Base-by-base conservation (phyloP, 2,329 filamentous ascomycete species). In the Aspergillus pseudoterreus region DNA sequence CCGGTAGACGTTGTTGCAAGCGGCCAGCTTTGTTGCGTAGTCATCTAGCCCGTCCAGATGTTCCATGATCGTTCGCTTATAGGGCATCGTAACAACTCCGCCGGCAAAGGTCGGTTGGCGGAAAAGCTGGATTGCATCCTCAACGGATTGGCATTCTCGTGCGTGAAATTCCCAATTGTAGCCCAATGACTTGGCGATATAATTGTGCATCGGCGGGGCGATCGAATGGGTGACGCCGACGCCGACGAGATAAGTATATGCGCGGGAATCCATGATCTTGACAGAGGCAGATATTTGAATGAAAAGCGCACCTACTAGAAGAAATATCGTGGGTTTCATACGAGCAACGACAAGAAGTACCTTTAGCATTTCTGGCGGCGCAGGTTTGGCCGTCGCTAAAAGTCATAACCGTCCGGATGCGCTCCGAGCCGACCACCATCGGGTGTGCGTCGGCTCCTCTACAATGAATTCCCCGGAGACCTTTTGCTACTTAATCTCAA, bases 61-160 rank as follows among this genome's bases (percentile, higher is more conserved):
- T 5, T 8, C 75, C 63, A 32, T 65, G 63, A 10, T 64, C 47
- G 41, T 58, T 48, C 63, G 68, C 54, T 73, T 76, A 65, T 70
- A 75, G 0, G 74, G 74, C 73, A 76, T 76, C 1, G 72, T 75
- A 5, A 73, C 64, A 5, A 71, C 69, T 6, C 57, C 62, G 8
- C 68, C 70, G 14, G 63, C 65, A 36, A 67, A 68, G 33, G 55
- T 60, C 1, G 66, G 57, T 6, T 57, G 52, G 3, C 54, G 52
- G 44, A 70, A 66, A 3, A 72, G 56, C 0, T 48, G 19, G 5
- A 73, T 35, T 0, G 69, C 59, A 2, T 70, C 65, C 5, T 71
- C 60, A 2, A 75, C 54, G 0, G 64, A 71, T 15, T 12, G 35
- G 35, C 35, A 38, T 51, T 74, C 65, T 11, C 63, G 63, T 41